phyloP scores from a whole-genome alignment of 2,329 filamentous ascomycete species.

The Phyllosticta citrichinensis region DNA sequence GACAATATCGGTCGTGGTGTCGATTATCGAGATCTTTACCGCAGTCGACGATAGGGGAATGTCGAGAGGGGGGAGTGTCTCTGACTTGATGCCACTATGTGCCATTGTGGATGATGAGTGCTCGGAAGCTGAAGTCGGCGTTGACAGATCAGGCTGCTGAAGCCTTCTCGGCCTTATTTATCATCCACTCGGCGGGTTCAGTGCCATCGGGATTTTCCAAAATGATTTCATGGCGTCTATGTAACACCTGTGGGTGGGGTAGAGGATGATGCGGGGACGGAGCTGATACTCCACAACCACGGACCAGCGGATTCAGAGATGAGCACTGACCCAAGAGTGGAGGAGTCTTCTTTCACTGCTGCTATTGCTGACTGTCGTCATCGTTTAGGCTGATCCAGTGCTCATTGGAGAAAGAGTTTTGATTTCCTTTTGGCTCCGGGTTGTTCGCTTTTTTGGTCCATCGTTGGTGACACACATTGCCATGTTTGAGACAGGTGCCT shows the following conservation, averaged over 20 bases:
- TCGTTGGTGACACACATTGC: too few relatives aligned
- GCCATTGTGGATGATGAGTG: neutral
- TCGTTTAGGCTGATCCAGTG: too few relatives aligned
- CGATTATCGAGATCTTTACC: conserved; percentile 4
- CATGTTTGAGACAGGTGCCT: too few relatives aligned
- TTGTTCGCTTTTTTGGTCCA: too few relatives aligned
- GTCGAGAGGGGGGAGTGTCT: neutral
- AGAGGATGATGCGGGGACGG: neutral
- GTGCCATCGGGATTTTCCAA: neutral
- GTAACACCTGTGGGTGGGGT: neutral
- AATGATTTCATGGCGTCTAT: neutral
- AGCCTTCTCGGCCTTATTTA: neutral
- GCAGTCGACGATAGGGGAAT: conserved; percentile 1
- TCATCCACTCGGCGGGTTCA: neutral
- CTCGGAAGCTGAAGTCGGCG: neutral
- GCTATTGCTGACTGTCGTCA: too few relatives aligned
- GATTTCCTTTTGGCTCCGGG: too few relatives aligned
- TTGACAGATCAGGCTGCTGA: neutral
- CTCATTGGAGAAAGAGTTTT: too few relatives aligned
- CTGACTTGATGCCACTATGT: neutral
- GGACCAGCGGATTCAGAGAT: neutral
- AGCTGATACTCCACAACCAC: neutral
- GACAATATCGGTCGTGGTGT: conserved; percentile 9
- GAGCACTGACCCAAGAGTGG: neutral
- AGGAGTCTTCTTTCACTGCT: neutral